Conservation (phyloP, 2,329 filamentous ascomycete genomes). For the Calonectria multiphialidica region DNA sequence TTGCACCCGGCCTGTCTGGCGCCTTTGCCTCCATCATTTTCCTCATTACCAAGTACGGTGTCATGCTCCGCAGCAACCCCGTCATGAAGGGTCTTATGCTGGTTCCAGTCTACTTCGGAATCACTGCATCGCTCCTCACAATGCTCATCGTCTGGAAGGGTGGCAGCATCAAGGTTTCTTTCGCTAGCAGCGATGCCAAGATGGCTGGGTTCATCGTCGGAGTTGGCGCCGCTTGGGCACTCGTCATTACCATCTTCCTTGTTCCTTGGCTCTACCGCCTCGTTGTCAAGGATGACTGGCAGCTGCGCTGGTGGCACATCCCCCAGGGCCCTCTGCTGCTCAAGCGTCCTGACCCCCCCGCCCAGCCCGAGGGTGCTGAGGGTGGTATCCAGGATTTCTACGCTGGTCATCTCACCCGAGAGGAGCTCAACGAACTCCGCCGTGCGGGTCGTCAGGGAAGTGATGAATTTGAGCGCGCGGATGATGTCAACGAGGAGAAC, state of each 20-base stretch:
- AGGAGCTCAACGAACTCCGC: conserved; percentile 59
- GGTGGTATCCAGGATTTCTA: conserved; percentile 66
- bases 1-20: conserved; percentile 69
- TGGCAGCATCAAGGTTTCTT: conserved; percentile 55
- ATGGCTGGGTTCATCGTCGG: conserved; percentile 67
- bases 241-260: conserved; percentile 65
- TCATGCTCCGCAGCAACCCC: conserved; percentile 67
- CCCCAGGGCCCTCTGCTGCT: conserved; percentile 65
- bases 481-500: conserved; percentile 23
- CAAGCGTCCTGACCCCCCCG: conserved; percentile 53
- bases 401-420: conserved; percentile 65
- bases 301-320: conserved; percentile 68
- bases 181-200: conserved; percentile 49
- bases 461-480: conserved; percentile 39
- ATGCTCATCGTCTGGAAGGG: conserved; percentile 74
- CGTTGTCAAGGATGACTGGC: conserved; percentile 71
- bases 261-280: conserved; percentile 70
- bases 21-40: conserved; percentile 68
- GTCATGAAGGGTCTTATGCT: conserved; percentile 64
- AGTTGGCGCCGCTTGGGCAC: conserved; percentile 61
- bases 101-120: conserved; percentile 68
- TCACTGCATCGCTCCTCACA: conserved; percentile 66
- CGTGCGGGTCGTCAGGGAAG: conserved; percentile 45
- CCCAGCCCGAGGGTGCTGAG: conserved; percentile 77
- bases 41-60: conserved; percentile 67